Evolutionary conservation across 345 rosid genomes (phyloP).

Genomic region (Anacardium occidentale): DNA sequence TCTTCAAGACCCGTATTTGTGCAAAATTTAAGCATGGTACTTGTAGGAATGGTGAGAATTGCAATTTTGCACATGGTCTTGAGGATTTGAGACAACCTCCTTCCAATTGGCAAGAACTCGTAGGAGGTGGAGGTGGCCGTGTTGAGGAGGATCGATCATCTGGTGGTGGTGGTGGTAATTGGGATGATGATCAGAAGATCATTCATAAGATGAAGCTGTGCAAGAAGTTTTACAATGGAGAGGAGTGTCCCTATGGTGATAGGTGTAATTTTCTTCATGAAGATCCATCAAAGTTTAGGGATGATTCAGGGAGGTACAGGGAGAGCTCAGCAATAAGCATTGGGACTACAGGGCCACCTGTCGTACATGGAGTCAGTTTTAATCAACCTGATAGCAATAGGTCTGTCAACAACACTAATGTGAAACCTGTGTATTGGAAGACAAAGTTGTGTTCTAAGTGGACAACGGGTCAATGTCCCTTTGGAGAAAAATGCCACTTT

Average conservation of each 20-base stretch:
- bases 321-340: constrained; percentile 80
- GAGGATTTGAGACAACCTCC: constrained; percentile 95
- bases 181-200: constrained; percentile 93
- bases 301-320: constrained; percentile 62
- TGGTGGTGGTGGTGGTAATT: constrained; percentile 46
- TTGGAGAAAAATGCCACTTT: constrained; percentile 89
- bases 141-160: constrained; percentile 53
- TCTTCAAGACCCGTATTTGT: constrained; percentile 87
- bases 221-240: constrained; percentile 87
- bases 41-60: constrained; percentile 87
- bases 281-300: constrained; percentile 75
- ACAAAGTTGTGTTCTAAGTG: constrained; percentile 81
- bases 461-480: constrained; percentile 79
- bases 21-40: constrained; percentile 62
- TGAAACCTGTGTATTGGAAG: constrained; percentile 83
- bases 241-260: constrained; percentile 94
- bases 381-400: constrained; percentile 48
- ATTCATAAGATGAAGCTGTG: constrained; percentile 95
- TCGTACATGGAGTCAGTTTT: constrained; percentile 35
- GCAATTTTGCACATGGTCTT: constrained; percentile 89
- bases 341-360: constrained; percentile 40
- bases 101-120: constrained; percentile 92
- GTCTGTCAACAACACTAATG: constrained; percentile 35
- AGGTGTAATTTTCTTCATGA: constrained; percentile 94
- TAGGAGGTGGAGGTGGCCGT: constrained; percentile 50